Percentiles rank a stretch among this genome's conserved stretches.
These are phyloP conservation scores for Fusarium tricinctum DNA, from an alignment of 2,329 filamentous ascomycete genomes.

Conservation along the genomic window DNA sequence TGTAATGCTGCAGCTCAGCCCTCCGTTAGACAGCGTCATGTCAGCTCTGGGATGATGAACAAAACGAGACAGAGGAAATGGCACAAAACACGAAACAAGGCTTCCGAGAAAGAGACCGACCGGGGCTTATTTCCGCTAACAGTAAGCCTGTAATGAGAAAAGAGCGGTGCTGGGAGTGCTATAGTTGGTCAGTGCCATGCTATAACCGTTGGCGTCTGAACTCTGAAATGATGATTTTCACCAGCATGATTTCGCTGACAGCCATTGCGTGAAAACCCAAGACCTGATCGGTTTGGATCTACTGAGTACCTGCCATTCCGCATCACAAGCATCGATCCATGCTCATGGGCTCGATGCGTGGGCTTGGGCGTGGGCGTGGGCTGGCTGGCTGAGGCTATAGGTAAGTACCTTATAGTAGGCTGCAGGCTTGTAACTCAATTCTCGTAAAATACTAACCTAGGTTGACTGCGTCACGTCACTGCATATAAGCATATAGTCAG, in stretches of 20 bases:
- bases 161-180: conserved; percentile 11
- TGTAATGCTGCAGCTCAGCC: conserved; percentile 39
- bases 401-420: neutral
- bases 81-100: conserved; percentile 10
- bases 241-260: conserved; percentile 27
- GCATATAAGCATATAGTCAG: neutral
- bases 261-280: conserved; percentile 31
- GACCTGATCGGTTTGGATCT: conserved; percentile 40
- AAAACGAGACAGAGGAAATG: conserved; percentile 19
- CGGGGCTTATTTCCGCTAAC: conserved; percentile 27
- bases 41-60: conserved; percentile 25
- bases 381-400: conserved; percentile 21
- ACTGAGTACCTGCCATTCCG: conserved; percentile 13
- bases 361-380: neutral
- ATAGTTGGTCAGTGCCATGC: conserved; percentile 11
- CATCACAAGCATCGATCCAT: conserved; percentile 10
- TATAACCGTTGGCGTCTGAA: neutral
- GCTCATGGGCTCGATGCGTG: too few relatives aligned
- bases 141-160: conserved; percentile 28
- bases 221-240: conserved; percentile 36
- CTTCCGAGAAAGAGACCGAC: conserved; percentile 36
- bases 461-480: neutral
- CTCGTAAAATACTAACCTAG: conserved; percentile 16
- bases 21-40: conserved; percentile 36
- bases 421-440: conserved; percentile 21